A percentile compares a stretch with the other conserved stretches of the same genome.
These are phyloP conservation scores for Orbilia javanica DNA, from an alignment of 2,329 filamentous ascomycete species.

Conservation along the genomic window DNA sequence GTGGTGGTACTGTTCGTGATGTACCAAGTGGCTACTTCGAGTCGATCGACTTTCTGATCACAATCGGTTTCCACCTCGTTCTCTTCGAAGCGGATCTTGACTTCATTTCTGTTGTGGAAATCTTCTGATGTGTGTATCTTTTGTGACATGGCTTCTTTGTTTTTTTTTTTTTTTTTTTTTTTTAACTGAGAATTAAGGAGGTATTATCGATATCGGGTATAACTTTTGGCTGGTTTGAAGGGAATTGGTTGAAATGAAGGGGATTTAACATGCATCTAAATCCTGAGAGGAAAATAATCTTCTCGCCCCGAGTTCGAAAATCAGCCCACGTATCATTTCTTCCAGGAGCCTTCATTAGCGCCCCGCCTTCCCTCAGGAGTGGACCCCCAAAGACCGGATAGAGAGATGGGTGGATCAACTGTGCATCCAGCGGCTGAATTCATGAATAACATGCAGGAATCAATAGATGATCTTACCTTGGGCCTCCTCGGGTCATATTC, in stretches of 20 bases:
- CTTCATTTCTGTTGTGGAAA: not conserved
- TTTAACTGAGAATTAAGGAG: too few species aligned
- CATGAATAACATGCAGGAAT: not conserved
- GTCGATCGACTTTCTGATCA: not conserved
- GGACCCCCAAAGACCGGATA: not conserved
- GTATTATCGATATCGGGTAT: not conserved
- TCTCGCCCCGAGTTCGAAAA: not conserved
- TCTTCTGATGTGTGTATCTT: not conserved
- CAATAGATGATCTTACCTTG: not conserved
- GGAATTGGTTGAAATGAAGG: too few species aligned
- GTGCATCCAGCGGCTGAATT: not conserved
- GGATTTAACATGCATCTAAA: not conserved
- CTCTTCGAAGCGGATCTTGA: not conserved
- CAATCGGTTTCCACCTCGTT: not conserved
- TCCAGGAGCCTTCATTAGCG: not conserved
- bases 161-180: too few species aligned
- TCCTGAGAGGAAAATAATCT: not conserved
- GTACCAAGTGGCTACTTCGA: not conserved
- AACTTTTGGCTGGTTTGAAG: not conserved
- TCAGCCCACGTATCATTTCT: not conserved
- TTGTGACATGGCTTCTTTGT: too few species aligned
- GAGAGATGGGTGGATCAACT: not conserved
- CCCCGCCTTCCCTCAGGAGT: not conserved
- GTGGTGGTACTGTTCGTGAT: not conserved
- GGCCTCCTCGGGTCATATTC: not conserved